Base-by-base conservation (phyloP, 768 basidiomycete genomes). In the Boletus huronensis region DNA sequence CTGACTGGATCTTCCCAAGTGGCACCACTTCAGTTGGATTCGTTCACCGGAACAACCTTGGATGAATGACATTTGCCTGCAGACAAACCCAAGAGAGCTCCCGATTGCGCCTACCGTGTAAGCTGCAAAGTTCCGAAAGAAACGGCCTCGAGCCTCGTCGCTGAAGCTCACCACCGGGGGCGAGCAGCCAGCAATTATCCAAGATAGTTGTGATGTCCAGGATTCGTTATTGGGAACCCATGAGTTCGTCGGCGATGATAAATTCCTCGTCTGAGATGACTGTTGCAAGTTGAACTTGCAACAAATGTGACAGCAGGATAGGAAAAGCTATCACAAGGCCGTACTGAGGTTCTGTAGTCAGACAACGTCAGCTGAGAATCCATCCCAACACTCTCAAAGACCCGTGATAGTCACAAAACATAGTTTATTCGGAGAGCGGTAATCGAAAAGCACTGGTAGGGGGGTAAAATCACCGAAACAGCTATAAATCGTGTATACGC, bases 361-460 rank as follows among this genome's bases (percentile, higher is more conserved):
- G 23, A 38, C 46, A 13, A 43, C 10, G 39, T 53, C 45, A 53
- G 47, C n/a, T 35, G 10, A 50, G 16, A 35, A 48, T 39, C 31
- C 25, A 45, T 6, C 14, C 5, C 6, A 6, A 19, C 34, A 46
- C 48, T 43, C 47, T 48, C 36, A 31, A 34, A 38, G 36, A 48
- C 36, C 5, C 23, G 26, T 14, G 47, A 40, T 54, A 40, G 48
- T 54, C 54, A 57, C 42, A 65, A 56, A 55, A 54, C 19, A 39
- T 50, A 19, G 39, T 62, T 43, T 58, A 67, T 69, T 67, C 38
- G 36, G 44, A 42, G 41, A 38, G 49, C 13, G 58, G 43, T 59
- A 63, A 58, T 64, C 34, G 55, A 66, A 57, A 64, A 57, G 54
- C 52, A 61, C 42, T 58, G 50, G 51, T 46, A 47, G 46, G 34